Evolutionary conservation across 257 asterid genomes (phyloP).

Genomic region (Rauvolfia tetraphylla): DNA sequence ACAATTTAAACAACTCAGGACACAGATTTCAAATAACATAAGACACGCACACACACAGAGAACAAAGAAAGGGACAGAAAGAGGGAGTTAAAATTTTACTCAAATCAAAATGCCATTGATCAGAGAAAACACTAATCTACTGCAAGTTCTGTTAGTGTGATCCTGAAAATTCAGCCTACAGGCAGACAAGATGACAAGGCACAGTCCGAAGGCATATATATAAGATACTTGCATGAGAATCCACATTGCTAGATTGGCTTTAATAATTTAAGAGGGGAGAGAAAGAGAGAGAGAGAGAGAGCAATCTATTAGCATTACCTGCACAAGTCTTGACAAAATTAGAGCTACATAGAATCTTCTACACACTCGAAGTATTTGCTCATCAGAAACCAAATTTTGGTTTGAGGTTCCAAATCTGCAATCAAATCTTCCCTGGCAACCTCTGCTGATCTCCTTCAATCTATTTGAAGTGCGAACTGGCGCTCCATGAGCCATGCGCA

Average conservation of each 20-base stretch:
- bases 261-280: background rate
- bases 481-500: conserved; percentile 99
- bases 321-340: conserved; percentile 88
- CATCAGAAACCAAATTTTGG: conserved; percentile 57
- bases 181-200: background rate
- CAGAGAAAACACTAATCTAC: background rate
- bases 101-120: background rate
- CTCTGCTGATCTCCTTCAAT: conserved; percentile 48
- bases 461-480: conserved; percentile 51
- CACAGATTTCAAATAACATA: background rate
- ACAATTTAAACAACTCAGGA: background rate
- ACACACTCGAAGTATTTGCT: conserved; percentile 81
- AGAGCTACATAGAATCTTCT: conserved; percentile 89
- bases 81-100: background rate
- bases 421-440: conserved; percentile 46
- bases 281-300: background rate
- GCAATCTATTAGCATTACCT: conserved; percentile 46
- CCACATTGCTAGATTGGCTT: background rate
- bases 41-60: background rate
- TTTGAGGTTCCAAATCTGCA: conserved; percentile 34
- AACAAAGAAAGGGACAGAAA: background rate
- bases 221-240: background rate
- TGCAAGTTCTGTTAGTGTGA: background rate
- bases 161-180: background rate
- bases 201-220: background rate